Evolutionary conservation across 352 stramenopile genomes (phyloP).

Genomic region (Phytophthora hybrid): DNA sequence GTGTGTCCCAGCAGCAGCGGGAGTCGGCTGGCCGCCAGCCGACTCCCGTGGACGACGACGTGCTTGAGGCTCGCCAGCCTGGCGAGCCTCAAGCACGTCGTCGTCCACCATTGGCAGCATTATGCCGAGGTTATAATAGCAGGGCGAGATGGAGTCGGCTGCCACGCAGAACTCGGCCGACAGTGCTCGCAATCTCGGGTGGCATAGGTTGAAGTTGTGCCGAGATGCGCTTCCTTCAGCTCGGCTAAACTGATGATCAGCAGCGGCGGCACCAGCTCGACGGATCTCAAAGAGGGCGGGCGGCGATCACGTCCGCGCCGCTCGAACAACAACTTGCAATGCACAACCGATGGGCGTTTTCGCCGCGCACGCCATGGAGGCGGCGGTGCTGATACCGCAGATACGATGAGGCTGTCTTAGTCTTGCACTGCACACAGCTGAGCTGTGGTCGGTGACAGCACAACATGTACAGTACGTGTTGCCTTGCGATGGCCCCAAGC

Average conservation of each 20-base stretch:
- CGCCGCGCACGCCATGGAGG: not conserved
- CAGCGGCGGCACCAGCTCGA: not conserved
- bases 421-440: not conserved
- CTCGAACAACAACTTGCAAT: too few species aligned
- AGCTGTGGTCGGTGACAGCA: too few species aligned
- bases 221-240: not conserved
- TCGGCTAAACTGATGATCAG: not conserved
- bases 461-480: too few species aligned
- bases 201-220: conserved; percentile 10
- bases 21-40: too few species aligned
- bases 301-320: not conserved
- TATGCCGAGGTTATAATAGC: not conserved
- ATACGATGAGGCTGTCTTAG: conserved; percentile 5
- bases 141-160: not conserved
- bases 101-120: not conserved
- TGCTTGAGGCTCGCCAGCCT: too few species aligned
- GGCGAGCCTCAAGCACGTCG: not conserved
- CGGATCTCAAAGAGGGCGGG: not conserved
- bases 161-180: not conserved
- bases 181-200: not conserved
- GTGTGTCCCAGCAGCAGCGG: not conserved
- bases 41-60: too few species aligned
- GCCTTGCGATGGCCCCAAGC: too few species aligned
- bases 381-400: not conserved
- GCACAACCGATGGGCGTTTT: not conserved